Conservation (phyloP, 176 grass and related monocot species). For the Thinopyrum elongatum region DNA sequence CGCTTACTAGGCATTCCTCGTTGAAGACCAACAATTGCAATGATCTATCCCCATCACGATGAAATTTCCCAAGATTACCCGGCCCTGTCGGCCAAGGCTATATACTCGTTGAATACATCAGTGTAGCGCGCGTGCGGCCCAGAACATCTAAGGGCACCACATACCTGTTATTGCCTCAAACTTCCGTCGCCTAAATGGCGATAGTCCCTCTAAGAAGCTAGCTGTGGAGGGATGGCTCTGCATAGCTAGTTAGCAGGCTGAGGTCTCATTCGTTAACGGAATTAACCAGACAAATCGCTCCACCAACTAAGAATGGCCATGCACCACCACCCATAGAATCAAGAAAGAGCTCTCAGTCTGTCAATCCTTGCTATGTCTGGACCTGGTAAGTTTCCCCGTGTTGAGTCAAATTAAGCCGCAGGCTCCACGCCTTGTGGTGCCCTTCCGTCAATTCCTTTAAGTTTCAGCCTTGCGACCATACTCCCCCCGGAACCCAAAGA, state of each 20-base stretch:
- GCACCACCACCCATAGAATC: slow-evolving; percentile 60
- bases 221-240: slow-evolving; percentile 53
- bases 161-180: slow-evolving; percentile 83
- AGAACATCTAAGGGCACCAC: slow-evolving; percentile 77
- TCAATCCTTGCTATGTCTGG: slow-evolving; percentile 71
- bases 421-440: slow-evolving; percentile 35
- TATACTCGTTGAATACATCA: slow-evolving; percentile 47
- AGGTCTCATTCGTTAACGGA: slow-evolving; percentile 69
- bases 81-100: slow-evolving; percentile 28
- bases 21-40: slow-evolving; percentile 79
- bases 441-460: slow-evolving; percentile 28
- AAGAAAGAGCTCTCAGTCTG: slow-evolving; percentile 51
- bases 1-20: slow-evolving; percentile 40
- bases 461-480: slow-evolving; percentile 38
- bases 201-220: slow-evolving; percentile 85
- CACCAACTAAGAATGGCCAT: slow-evolving; percentile 58
- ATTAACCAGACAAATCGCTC: slow-evolving; percentile 67
- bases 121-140: slow-evolving; percentile 56
- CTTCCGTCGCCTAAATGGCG: slow-evolving; percentile 61
- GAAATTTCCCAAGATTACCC: slow-evolving; percentile 49
- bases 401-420: slow-evolving; percentile 40
- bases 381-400: slow-evolving; percentile 55
- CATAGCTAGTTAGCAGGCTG: slow-evolving; percentile 63
- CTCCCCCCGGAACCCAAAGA: slow-evolving; percentile 58
- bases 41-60: slow-evolving; percentile 67